These are phyloP conservation scores for Fomitopsis pinicola DNA, from an alignment of 1,284 basidiomycete species.

Conservation along the genomic window DNA sequence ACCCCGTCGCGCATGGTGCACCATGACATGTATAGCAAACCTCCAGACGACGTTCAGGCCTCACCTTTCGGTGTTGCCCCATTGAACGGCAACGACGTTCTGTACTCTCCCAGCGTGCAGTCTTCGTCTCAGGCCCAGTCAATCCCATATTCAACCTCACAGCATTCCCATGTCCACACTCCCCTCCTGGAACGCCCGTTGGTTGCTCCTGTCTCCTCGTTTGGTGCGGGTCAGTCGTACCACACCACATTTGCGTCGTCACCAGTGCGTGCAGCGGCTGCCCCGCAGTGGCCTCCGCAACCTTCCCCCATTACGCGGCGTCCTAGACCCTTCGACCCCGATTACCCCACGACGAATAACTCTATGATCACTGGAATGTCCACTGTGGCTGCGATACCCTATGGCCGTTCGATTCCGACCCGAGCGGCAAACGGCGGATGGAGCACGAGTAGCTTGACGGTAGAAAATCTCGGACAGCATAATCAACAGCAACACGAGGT, in stretches of 20 bases:
- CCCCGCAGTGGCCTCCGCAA: constrained; percentile 31
- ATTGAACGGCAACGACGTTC: constrained; percentile 18
- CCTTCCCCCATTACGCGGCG: constrained; percentile 33
- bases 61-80: constrained; percentile 10
- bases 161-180: constrained; percentile 16
- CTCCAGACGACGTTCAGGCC: constrained; percentile 8
- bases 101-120: constrained; percentile 24
- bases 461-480: constrained; percentile 56
- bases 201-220: constrained; percentile 7
- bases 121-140: constrained; percentile 27
- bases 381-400: constrained; percentile 24
- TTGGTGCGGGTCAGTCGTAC: constrained; percentile 10
- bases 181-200: constrained; percentile 22
- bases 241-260: constrained; percentile 19
- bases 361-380: constrained; percentile 19
- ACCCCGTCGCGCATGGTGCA: constrained; percentile 17
- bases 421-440: constrained; percentile 38
- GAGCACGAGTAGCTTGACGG: constrained; percentile 49
- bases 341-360: constrained; percentile 24
- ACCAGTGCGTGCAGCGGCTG: constrained; percentile 12
- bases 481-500: constrained; percentile 40
- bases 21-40: constrained; percentile 19
- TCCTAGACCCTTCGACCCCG: constrained; percentile 38
- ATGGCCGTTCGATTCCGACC: constrained; percentile 27
- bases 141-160: constrained; percentile 22